Conservation (phyloP, 169 alveolate species). For the Haemoproteus tartakovskyi region DNA sequence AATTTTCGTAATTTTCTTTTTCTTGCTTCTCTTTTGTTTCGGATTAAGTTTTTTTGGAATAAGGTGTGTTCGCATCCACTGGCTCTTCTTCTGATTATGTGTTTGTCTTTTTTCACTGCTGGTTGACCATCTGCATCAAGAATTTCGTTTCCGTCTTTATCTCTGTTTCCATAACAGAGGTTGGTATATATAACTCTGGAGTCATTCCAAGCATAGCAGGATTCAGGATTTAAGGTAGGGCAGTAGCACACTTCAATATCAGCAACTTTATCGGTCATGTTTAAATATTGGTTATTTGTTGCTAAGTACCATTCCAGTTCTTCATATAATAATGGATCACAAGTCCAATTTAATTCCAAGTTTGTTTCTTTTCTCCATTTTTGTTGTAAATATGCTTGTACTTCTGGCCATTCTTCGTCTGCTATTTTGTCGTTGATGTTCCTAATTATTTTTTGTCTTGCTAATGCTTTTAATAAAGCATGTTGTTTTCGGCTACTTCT, state of each 20-base stretch:
- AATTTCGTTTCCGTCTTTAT: too few species aligned
- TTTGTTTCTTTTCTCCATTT: constrained; percentile 69
- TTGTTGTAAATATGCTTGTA: constrained; percentile 63
- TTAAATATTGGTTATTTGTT: constrained; percentile 67
- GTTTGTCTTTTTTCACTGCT: constrained; percentile 27
- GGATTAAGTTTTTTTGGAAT: constrained; percentile 59
- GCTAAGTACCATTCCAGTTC: constrained; percentile 71
- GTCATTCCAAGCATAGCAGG: constrained; percentile 73
- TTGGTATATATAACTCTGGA: constrained; percentile 69
- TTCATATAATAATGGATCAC: constrained; percentile 70
- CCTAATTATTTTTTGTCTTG: constrained; percentile 39
- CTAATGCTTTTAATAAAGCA: constrained; percentile 62
- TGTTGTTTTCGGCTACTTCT: constrained; percentile 66
- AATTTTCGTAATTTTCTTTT: constrained; percentile 21
- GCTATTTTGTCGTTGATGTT: constrained; percentile 56
- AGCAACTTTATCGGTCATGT: constrained; percentile 67
- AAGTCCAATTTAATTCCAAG: constrained; percentile 72
- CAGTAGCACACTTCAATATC: constrained; percentile 73
- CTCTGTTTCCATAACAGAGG: constrained; percentile 12
- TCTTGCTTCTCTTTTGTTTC: constrained; percentile 34
- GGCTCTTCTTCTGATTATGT: constrained; percentile 56
- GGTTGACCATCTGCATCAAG: neutral
- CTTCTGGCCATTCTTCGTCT: constrained; percentile 70
- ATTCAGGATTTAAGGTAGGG: constrained; percentile 68
- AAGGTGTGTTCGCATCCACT: constrained; percentile 66